Conservation (phyloP, 495 filamentous ascomycete genomes). For the Diplogelasinospora grovesii region DNA sequence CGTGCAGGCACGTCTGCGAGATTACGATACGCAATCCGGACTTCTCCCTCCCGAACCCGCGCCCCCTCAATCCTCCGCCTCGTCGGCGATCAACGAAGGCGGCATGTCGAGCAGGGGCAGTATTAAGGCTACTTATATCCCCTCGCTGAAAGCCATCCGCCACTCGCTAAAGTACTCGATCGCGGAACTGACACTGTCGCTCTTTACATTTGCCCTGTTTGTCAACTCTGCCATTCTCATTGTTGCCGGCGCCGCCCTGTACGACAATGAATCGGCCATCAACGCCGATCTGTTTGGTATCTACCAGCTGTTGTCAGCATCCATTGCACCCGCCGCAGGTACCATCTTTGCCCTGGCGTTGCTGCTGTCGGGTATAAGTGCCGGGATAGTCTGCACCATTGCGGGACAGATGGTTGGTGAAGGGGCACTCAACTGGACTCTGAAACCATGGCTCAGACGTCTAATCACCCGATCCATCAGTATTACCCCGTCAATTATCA, state of each 20-base stretch:
- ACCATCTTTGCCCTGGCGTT: conserved; percentile 52
- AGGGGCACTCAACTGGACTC: conserved; percentile 55
- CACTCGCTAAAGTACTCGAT: conserved; percentile 78
- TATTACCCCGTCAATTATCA: conserved; percentile 70
- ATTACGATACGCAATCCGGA: conserved; percentile 64
- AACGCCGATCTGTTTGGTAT: conserved; percentile 77
- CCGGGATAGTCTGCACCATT: conserved; percentile 54
- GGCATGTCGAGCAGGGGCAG: too few species aligned
- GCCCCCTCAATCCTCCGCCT: conserved; percentile 18
- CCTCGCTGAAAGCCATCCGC: conserved; percentile 69
- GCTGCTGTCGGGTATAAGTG: conserved; percentile 45
- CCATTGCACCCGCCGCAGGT: conserved; percentile 64
- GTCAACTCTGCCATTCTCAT: conserved; percentile 90
- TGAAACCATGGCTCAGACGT: conserved; percentile 45
- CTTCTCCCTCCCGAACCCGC: conserved; percentile 37
- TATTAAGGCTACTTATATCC: too few species aligned
- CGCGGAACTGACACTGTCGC: conserved; percentile 62
- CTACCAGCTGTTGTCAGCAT: conserved; percentile 62
- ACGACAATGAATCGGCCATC: conserved; percentile 45
- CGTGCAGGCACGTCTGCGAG: conserved; percentile 72
- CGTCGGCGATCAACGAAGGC: conserved; percentile 36
- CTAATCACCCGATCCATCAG: conserved; percentile 54
- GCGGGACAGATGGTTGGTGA: conserved; percentile 54
- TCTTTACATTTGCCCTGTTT: conserved; percentile 92
- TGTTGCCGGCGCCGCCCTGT: conserved; percentile 75